A percentile compares a stretch with the other conserved stretches of the same genome.
phyloP scores from a whole-genome alignment of 441 rosid genomes.

The Erodium chrysanthum region DNA sequence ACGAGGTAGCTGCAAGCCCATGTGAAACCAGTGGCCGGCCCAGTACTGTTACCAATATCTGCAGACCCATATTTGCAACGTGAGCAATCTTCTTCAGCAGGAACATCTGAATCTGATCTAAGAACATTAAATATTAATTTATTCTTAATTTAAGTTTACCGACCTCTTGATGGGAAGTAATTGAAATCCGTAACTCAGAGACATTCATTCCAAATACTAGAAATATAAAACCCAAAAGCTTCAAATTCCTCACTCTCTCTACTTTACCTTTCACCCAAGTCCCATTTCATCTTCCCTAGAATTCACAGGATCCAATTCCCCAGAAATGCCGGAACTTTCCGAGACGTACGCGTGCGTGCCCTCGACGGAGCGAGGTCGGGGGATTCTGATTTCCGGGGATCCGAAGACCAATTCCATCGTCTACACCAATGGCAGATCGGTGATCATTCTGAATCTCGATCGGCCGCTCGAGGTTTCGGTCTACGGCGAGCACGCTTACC shows the following conservation, averaged over 20 bases:
- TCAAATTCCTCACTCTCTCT: background rate
- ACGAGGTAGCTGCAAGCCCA: too few relatives aligned
- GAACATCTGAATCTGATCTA: too few relatives aligned
- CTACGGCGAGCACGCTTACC: slow-evolving; percentile 81
- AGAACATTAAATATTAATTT: too few relatives aligned
- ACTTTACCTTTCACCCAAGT: background rate
- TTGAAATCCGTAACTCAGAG: background rate
- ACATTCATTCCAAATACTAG: background rate
- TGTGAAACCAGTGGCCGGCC: too few relatives aligned
- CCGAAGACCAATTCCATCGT: slow-evolving; percentile 59
- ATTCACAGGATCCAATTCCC: background rate
- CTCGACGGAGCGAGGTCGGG: slow-evolving; percentile 84
- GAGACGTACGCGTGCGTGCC: slow-evolving; percentile 85
- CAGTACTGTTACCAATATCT: too few relatives aligned
- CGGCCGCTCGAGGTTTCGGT: slow-evolving; percentile 65
- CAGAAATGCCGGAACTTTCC: slow-evolving; percentile 40
- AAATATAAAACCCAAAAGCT: background rate
- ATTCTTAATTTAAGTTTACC: background rate
- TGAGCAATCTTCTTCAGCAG: too few relatives aligned
- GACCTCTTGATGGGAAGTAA: background rate
- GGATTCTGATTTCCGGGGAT: slow-evolving; percentile 69
- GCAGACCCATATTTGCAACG: too few relatives aligned
- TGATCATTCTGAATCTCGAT: slow-evolving; percentile 64
- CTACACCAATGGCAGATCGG: slow-evolving; percentile 82
- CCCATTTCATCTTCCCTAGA: background rate